A percentile compares a stretch with the other conserved stretches of the same genome.
Conservation (phyloP, 1,284 basidiomycete species). For the Malassezia arunalokei region DNA sequence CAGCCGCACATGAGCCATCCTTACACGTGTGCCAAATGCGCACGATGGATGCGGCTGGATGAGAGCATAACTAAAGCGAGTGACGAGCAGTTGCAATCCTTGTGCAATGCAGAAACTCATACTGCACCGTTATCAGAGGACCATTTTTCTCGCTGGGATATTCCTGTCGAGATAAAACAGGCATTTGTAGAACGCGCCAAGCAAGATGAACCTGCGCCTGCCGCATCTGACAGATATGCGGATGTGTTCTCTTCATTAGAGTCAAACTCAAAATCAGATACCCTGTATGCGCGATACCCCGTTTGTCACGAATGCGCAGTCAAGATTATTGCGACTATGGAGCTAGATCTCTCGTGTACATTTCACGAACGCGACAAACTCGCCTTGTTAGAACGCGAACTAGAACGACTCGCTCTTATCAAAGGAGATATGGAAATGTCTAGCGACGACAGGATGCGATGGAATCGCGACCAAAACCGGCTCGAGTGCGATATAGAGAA, state of each 20-base stretch:
- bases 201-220: not conserved
- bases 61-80: not conserved
- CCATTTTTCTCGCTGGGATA: no score
- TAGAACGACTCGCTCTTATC: constrained; percentile 21
- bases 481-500: constrained; percentile 15
- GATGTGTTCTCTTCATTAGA: not conserved
- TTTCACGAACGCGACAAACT: constrained; percentile 80
- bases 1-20: not conserved
- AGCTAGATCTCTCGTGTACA: constrained; percentile 52
- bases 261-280: no score
- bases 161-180: no score
- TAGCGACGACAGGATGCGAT: not conserved
- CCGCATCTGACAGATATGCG: not conserved
- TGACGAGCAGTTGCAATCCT: no score
- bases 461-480: constrained; percentile 8
- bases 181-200: no score
- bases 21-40: constrained; percentile 33
- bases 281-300: constrained; percentile 54
- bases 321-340: not conserved
- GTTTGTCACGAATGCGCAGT: constrained; percentile 71
- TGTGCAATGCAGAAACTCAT: no score
- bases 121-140: no score
- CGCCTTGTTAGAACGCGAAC: constrained; percentile 26
- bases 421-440: constrained; percentile 7
- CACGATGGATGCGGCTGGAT: constrained; percentile 16